Conservation (phyloP, 345 rosid species). For the Schrenkiella parvula region DNA sequence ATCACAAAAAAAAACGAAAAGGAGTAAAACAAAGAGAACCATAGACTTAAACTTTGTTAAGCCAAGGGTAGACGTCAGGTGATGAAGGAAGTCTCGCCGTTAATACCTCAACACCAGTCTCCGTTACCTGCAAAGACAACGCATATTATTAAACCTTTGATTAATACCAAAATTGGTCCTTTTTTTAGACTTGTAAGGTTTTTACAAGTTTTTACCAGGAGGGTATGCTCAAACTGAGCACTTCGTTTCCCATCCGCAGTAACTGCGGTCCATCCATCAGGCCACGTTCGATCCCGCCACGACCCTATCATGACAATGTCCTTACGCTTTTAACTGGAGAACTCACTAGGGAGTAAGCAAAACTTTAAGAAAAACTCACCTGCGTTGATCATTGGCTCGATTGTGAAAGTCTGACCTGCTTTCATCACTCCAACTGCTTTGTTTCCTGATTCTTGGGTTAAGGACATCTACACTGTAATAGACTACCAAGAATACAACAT, state of each 20-base stretch:
- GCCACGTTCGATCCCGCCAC: conserved; percentile 95
- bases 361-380: conserved; percentile 36
- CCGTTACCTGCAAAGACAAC: conserved; percentile 61
- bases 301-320: conserved; percentile 41
- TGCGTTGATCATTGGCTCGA: conserved; percentile 98
- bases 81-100: conserved; percentile 85
- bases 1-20: not conserved
- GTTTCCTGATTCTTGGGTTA: conserved; percentile 60
- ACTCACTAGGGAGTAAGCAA: not conserved
- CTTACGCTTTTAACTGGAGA: not conserved
- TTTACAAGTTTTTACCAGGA: conserved; percentile 49
- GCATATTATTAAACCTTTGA: not conserved
- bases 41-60: conserved; percentile 30
- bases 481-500: not conserved
- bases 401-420: conserved; percentile 93
- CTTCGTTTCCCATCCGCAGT: conserved; percentile 93
- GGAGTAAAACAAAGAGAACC: not conserved
- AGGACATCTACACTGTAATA: conserved; percentile 27
- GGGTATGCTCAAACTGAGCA: conserved; percentile 98
- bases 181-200: too few relatives aligned
- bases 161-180: not conserved
- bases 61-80: conserved; percentile 74
- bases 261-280: conserved; percentile 98
- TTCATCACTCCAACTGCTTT: conserved; percentile 97
- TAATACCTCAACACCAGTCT: conserved; percentile 88